Conservation (phyloP, 2,329 filamentous ascomycete genomes). For the Penicillium sp. region DNA sequence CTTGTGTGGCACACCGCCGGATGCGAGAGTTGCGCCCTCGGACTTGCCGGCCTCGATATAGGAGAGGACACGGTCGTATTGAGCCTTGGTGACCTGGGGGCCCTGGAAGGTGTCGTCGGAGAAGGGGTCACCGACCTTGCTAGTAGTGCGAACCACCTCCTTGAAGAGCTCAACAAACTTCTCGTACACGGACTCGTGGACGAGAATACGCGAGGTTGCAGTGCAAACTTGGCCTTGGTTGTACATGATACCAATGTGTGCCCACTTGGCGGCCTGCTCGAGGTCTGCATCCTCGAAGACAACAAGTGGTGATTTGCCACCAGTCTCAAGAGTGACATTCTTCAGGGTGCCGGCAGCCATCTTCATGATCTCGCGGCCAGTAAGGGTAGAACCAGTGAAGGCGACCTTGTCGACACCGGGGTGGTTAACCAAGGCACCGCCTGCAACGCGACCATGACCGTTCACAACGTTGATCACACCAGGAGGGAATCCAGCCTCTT, state of each 20-base stretch:
- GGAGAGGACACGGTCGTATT: conserved; percentile 57
- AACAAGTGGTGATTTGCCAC: conserved; percentile 49
- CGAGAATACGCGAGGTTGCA: conserved; percentile 64
- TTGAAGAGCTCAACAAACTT: conserved; percentile 36
- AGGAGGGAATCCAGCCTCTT: conserved; percentile 27
- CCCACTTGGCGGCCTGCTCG: conserved; percentile 43
- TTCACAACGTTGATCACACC: conserved; percentile 28
- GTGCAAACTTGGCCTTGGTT: conserved; percentile 68
- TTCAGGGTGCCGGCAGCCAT: conserved; percentile 41
- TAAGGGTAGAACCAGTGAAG: conserved; percentile 26
- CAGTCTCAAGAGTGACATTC: conserved; percentile 51
- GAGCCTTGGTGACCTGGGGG: conserved; percentile 38
- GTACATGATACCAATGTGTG: conserved; percentile 54
- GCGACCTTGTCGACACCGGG: conserved; percentile 24
- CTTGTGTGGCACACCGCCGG: conserved; percentile 63
- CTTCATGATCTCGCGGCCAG: conserved; percentile 29
- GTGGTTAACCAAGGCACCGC: conserved; percentile 24
- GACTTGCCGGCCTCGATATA: conserved; percentile 70
- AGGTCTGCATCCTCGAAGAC: conserved; percentile 51
- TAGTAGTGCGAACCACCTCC: conserved; percentile 31
- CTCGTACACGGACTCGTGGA: conserved; percentile 53
- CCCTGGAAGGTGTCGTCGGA: conserved; percentile 40
- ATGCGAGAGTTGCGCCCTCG: conserved; percentile 67
- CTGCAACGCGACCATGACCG: conserved; percentile 26
- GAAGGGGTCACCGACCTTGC: conserved; percentile 40